Evolutionary conservation across 345 rosid species (phyloP).

Genomic region (Lumnitzera racemosa): DNA sequence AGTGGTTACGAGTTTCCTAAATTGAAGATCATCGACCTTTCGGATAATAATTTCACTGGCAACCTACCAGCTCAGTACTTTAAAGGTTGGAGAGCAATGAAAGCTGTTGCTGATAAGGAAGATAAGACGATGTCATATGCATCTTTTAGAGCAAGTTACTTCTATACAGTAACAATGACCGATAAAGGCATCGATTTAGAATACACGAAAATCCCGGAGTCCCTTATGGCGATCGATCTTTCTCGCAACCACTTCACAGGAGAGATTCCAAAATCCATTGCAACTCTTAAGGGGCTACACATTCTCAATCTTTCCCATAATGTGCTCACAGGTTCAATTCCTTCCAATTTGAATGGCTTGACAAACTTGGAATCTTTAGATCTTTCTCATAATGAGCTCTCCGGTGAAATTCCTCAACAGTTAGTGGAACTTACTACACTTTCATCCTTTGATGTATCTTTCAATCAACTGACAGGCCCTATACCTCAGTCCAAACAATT

Average conservation of each 20-base stretch:
- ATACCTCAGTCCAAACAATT: slow-evolving; percentile 15
- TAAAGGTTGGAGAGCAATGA: slow-evolving; percentile 16
- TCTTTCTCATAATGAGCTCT: slow-evolving; percentile 8
- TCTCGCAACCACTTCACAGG: slow-evolving; percentile 8
- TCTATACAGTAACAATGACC: neutral
- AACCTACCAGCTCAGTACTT: slow-evolving; percentile 12
- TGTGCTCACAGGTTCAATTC: neutral
- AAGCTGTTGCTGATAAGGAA: neutral
- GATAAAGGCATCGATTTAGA: neutral
- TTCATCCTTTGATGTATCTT: slow-evolving; percentile 4
- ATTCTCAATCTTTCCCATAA: slow-evolving; percentile 11
- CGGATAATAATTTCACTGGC: slow-evolving; percentile 9
- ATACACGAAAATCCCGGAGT: slow-evolving; percentile 1
- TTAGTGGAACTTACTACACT: neutral
- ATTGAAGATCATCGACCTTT: slow-evolving; percentile 12
- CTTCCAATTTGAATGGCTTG: neutral
- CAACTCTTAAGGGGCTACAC: neutral
- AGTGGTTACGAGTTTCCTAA: neutral
- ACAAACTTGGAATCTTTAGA: slow-evolving; percentile 2
- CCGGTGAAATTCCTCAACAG: slow-evolving; percentile 8
- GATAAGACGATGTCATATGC: neutral
- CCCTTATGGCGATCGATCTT: neutral
- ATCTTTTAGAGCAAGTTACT: neutral
- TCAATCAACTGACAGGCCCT: slow-evolving; percentile 15
- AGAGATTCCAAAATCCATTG: slow-evolving; percentile 10